Evolutionary conservation across 2,329 filamentous ascomycete genomes (phyloP).

Genomic region (Emmonsia crescens): DNA sequence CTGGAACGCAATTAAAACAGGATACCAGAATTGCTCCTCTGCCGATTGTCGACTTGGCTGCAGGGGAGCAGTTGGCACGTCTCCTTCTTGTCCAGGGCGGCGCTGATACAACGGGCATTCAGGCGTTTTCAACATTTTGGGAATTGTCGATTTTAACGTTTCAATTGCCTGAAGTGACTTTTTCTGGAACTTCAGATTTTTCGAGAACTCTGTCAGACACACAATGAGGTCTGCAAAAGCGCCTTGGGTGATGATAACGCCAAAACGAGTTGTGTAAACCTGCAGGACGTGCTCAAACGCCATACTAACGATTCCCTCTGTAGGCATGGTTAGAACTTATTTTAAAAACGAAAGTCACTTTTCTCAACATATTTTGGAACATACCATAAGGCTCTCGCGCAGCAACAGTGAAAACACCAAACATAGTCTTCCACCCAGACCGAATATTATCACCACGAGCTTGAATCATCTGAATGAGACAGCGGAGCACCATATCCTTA

Average conservation of each 20-base stretch:
- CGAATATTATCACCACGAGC: conserved; percentile 92
- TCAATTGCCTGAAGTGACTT: conserved; percentile 96
- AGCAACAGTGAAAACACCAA: conserved; percentile 94
- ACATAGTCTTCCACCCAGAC: conserved; percentile 98
- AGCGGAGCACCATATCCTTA: conserved; percentile 94
- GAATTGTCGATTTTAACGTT: conserved; percentile 82
- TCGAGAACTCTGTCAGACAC: conserved; percentile 95
- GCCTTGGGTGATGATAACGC: conserved; percentile 89
- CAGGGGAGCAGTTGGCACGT: conserved; percentile 29
- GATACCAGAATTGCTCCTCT: conserved; percentile 98
- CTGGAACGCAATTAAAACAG: conserved; percentile 94
- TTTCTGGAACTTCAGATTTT: conserved; percentile 97
- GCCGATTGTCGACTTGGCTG: conserved; percentile 71
- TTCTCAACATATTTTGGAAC: conserved; percentile 14
- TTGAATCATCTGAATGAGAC: conserved; percentile 98
- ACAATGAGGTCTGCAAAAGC: conserved; percentile 95
- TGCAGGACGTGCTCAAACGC: conserved; percentile 95
- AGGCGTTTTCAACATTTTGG: conserved; percentile 87
- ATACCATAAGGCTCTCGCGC: conserved; percentile 73
- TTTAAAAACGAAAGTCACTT: neutral
- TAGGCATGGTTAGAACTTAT: neutral
- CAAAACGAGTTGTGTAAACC: conserved; percentile 91
- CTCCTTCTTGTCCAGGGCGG: conserved; percentile 34
- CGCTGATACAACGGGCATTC: conserved; percentile 81
- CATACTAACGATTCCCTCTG: conserved; percentile 88